These are phyloP conservation scores for Termitomyces sp. DNA, from an alignment of 768 basidiomycete genomes.

Conservation along the genomic window DNA sequence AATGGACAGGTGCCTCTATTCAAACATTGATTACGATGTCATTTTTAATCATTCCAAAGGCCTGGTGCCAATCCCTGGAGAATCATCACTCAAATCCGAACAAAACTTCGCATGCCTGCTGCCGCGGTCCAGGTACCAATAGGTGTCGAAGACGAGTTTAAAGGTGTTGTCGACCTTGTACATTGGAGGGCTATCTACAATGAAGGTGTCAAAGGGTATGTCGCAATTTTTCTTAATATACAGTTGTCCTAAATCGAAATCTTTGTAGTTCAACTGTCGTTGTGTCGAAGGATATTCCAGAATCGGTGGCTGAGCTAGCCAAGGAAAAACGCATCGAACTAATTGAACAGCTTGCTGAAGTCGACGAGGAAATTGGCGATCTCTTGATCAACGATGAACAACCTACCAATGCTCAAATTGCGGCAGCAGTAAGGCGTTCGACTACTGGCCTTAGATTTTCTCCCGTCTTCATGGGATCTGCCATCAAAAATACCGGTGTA, in stretches of 20 bases:
- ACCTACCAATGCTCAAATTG: conserved; percentile 69
- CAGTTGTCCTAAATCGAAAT: background rate
- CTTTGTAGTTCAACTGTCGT: conserved; percentile 62
- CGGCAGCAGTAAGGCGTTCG: conserved; percentile 81
- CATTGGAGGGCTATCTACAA: conserved; percentile 95
- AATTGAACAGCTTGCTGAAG: conserved; percentile 93
- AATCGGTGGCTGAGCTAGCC: conserved; percentile 64
- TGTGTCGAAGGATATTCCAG: conserved; percentile 85
- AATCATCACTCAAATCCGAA: conserved; percentile 85
- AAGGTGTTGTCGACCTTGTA: conserved; percentile 91
- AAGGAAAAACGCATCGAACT: conserved; percentile 84
- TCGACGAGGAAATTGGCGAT: conserved; percentile 93
- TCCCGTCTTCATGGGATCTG: conserved; percentile 95
- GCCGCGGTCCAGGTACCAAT: conserved; percentile 97
- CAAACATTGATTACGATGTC: background rate
- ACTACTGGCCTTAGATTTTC: conserved; percentile 89
- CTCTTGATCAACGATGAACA: conserved; percentile 80
- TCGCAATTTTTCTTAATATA: conserved; percentile 6
- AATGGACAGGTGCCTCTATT: conserved; percentile 77
- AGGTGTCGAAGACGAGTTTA: conserved; percentile 80
- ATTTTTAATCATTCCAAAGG: conserved; percentile 28
- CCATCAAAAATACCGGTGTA: conserved; percentile 94
- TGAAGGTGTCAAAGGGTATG: conserved; percentile 89
- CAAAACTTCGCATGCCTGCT: conserved; percentile 87
- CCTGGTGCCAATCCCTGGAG: conserved; percentile 98